These are phyloP conservation scores for Cryphonectria carpinicola DNA, from an alignment of 2,329 filamentous ascomycete genomes.

Conservation along the genomic window DNA sequence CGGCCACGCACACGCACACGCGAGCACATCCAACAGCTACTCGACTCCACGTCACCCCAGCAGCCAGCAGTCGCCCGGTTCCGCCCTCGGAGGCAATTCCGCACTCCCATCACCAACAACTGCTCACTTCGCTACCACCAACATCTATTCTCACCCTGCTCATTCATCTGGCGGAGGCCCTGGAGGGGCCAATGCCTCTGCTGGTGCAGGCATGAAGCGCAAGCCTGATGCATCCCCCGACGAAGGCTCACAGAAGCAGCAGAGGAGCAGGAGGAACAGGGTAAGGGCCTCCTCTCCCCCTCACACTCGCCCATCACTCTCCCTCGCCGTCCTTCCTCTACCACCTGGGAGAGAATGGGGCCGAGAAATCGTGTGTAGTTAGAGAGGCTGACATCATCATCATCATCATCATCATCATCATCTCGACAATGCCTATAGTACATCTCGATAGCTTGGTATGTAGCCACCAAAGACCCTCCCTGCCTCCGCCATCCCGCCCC, in stretches of 20 bases:
- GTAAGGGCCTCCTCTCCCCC: slow-evolving; percentile 42
- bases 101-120: slow-evolving; percentile 38
- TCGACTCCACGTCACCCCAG: slow-evolving; percentile 35
- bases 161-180: neutral
- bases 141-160: slow-evolving; percentile 3
- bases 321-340: neutral
- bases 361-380: neutral
- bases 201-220: slow-evolving; percentile 36
- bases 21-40: neutral
- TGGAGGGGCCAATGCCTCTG: slow-evolving; percentile 15
- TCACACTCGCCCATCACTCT: neutral
- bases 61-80: slow-evolving; percentile 35
- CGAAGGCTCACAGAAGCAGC: slow-evolving; percentile 49
- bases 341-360: neutral
- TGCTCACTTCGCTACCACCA: slow-evolving; percentile 32
- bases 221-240: slow-evolving; percentile 45
- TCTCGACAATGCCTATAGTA: slow-evolving; percentile 47
- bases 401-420: neutral
- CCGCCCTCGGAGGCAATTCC: slow-evolving; percentile 55
- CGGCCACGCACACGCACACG: slow-evolving; percentile 24
- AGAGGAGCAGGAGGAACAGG: slow-evolving; percentile 64
- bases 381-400: slow-evolving; percentile 18
- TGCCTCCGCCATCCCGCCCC: slow-evolving; percentile 5
- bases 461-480: slow-evolving; percentile 14
- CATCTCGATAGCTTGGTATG: slow-evolving; percentile 66